phyloP scores from a whole-genome alignment of 345 rosid species.

The Citrus unshiu region DNA sequence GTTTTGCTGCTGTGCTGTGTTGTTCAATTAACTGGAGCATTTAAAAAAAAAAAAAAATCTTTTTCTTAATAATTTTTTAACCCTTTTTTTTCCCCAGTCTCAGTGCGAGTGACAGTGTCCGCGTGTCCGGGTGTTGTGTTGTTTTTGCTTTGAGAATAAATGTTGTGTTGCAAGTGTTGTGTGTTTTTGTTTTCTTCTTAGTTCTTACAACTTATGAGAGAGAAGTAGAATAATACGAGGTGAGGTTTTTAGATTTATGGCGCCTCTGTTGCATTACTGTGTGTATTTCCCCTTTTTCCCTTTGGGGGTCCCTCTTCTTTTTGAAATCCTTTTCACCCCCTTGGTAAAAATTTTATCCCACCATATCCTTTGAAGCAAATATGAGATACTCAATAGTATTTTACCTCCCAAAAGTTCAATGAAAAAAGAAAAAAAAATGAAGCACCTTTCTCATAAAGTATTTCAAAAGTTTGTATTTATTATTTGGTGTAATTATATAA shows the following conservation, averaged over 20 bases:
- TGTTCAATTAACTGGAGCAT: constrained; percentile 6
- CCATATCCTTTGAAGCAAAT: background rate
- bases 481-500: too few relatives aligned
- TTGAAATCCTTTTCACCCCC: background rate
- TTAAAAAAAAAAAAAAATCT: background rate
- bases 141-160: background rate
- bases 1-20: background rate
- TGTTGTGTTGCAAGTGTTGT: background rate
- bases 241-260: background rate
- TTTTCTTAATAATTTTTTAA: constrained; percentile 7
- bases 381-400: too few relatives aligned
- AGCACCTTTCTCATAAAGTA: too few relatives aligned
- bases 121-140: background rate
- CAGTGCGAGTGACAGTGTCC: background rate
- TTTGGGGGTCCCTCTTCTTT: background rate
- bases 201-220: background rate
- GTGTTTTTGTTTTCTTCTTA: background rate
- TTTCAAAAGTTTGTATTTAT: too few relatives aligned
- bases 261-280: background rate
- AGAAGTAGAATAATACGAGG: too few relatives aligned
- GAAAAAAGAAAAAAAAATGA: too few relatives aligned
- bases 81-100: background rate
- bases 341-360: background rate
- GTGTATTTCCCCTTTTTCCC: background rate
- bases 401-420: too few relatives aligned